phyloP scores from a whole-genome alignment of 768 basidiomycete species.

The Dentipellis sp. region DNA sequence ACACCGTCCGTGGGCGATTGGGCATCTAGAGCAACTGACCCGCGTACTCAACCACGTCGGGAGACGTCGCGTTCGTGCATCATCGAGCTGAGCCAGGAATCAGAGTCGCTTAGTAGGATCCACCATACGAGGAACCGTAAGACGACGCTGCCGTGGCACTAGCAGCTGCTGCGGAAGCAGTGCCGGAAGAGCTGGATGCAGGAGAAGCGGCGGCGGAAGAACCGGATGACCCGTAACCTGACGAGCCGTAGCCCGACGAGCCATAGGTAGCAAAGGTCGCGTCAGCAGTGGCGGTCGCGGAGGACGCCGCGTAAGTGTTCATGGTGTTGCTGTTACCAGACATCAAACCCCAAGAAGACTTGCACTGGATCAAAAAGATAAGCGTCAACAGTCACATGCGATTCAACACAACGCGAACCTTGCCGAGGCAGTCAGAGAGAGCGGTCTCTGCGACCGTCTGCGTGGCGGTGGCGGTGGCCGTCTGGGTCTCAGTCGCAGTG shows the following conservation, averaged over 20 bases:
- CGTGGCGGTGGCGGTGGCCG: slow-evolving; percentile 32
- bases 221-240: background rate
- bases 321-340: slow-evolving; percentile 40
- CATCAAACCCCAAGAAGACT: slow-evolving; percentile 43
- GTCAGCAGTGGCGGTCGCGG: slow-evolving; percentile 6
- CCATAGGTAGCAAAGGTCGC: slow-evolving; percentile 16
- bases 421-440: slow-evolving; percentile 44
- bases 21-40: background rate
- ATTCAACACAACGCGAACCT: slow-evolving; percentile 22
- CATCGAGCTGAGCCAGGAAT: background rate
- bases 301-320: slow-evolving; percentile 30
- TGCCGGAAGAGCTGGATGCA: background rate
- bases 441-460: slow-evolving; percentile 38
- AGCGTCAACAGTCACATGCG: background rate
- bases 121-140: slow-evolving; percentile 1
- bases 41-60: background rate
- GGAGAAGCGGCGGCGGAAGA: background rate
- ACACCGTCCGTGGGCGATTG: background rate
- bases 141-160: slow-evolving; percentile 1
- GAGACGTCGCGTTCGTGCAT: background rate
- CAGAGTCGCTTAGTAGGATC: background rate
- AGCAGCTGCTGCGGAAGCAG: background rate
- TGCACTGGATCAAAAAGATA: slow-evolving; percentile 33
- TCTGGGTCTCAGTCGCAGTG: slow-evolving; percentile 18
- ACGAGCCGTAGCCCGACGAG: slow-evolving; percentile 14